These are phyloP conservation scores for Pichia ethanolica DNA, from an alignment of 805 yeast species.

Conservation along the genomic window DNA sequence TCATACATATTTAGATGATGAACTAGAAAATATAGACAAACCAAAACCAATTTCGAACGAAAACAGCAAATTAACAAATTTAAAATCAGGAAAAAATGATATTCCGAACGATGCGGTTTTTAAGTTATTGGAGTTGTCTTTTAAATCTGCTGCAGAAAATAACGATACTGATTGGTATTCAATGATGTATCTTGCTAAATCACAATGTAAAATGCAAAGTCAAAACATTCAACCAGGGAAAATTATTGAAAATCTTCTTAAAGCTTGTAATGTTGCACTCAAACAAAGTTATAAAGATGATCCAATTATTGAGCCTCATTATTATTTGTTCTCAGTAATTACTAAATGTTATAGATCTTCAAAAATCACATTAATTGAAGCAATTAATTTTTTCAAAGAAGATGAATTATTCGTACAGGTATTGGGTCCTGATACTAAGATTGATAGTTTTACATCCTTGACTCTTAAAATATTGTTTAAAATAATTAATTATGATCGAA, in stretches of 20 bases:
- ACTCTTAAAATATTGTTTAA: slow-evolving; percentile 41
- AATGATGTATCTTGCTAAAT: slow-evolving; percentile 51
- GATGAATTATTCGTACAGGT: slow-evolving; percentile 27
- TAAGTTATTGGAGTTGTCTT: slow-evolving; percentile 34
- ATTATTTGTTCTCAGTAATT: slow-evolving; percentile 47
- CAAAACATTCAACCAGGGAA: slow-evolving; percentile 6
- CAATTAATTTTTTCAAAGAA: slow-evolving; percentile 31
- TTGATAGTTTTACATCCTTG: slow-evolving; percentile 5
- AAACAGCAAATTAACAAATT: not conserved
- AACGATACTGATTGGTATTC: slow-evolving; percentile 53
- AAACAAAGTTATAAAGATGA: slow-evolving; percentile 38
- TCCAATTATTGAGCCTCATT: slow-evolving; percentile 71
- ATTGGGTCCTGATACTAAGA: not conserved
- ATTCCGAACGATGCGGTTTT: slow-evolving; percentile 12
- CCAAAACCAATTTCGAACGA: not conserved
- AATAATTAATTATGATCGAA: slow-evolving; percentile 57
- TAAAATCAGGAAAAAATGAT: slow-evolving; percentile 2
- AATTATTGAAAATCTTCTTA: slow-evolving; percentile 36
- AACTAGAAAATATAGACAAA: not conserved
- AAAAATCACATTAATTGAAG: slow-evolving; percentile 30
- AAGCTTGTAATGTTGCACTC: slow-evolving; percentile 39
- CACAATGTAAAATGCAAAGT: slow-evolving; percentile 42
- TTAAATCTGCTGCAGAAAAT: slow-evolving; percentile 40
- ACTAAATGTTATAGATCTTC: slow-evolving; percentile 46
- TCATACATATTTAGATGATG: slow-evolving; percentile 23